These are phyloP conservation scores for Pseudozyma thailandica DNA, from an alignment of 1,284 basidiomycete genomes.

Conservation along the genomic window DNA sequence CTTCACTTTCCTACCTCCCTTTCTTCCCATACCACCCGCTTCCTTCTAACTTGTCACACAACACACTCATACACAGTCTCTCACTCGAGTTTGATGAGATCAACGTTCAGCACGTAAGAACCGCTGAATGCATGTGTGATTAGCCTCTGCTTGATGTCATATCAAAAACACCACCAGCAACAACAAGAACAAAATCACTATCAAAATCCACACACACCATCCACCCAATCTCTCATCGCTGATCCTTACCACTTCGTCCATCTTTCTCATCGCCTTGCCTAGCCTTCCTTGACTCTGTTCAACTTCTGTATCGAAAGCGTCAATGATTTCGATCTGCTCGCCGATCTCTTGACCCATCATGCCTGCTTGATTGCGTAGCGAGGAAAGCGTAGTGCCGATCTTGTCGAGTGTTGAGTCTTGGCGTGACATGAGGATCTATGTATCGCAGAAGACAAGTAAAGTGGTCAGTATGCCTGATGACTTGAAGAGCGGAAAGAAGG, in stretches of 20 bases:
- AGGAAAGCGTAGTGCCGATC: constrained; percentile 58
- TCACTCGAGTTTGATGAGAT: no score
- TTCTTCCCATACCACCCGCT: neutral
- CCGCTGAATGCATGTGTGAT: neutral
- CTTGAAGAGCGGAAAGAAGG: neutral
- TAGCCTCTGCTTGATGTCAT: constrained; percentile 9
- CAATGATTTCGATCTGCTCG: constrained; percentile 64
- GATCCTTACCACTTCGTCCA: constrained; percentile 62
- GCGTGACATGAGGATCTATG: constrained; percentile 53
- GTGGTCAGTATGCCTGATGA: neutral
- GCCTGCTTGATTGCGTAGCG: constrained; percentile 60
- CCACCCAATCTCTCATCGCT: constrained; percentile 63
- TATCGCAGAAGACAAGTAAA: neutral
- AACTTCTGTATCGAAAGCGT: constrained; percentile 62
- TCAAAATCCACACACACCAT: constrained; percentile 67
- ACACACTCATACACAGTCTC: neutral
- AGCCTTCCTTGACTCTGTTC: constrained; percentile 58
- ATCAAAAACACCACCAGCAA: constrained; percentile 51
- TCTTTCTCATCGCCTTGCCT: constrained; percentile 56
- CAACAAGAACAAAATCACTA: constrained; percentile 52
- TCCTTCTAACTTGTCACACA: neutral
- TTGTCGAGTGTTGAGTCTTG: constrained; percentile 64
- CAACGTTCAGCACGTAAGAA: neutral
- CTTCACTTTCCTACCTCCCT: neutral
- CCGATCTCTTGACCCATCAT: constrained; percentile 63